Base-by-base conservation (phyloP, 2,329 filamentous ascomycete genomes). In the Phyllosticta ampelicida region DNA sequence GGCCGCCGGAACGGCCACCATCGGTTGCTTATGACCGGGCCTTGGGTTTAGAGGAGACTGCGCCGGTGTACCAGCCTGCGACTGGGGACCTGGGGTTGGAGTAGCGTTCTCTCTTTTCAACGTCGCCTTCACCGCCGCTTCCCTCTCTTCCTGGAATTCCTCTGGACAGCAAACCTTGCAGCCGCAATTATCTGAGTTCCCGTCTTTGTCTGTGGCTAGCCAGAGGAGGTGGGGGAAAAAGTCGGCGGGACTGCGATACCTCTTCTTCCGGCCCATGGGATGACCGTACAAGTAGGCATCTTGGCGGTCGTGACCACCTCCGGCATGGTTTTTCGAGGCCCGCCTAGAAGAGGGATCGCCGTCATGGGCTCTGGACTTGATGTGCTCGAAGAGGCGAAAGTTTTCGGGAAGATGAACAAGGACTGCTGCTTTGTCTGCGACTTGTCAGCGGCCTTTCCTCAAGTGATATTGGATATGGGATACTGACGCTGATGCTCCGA, bases 241-340 rank as follows among this genome's bases (percentile, higher is more conserved):
- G 61, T 84, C 81, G 55, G 75, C 75, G 0, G 81, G 80, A 64
- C 80, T 83, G 57, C 81, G 70, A 65, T 78, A 84, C 53, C 80
- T 75, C 68, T 82, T 83, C 66, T 76, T 78, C 18, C 77, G 73
- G 16, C 80, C 81, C 51, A 75, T 70, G 2, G 80, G 81, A 64
- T 84, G 80, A 19, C 81, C 81, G 65, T 83, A 84, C 5, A 84
- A 73, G 62, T 83, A 84, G 29, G 79, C 79, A 65, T 84, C 81
- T 63, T 81, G 78, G 57, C 80, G 71, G 64, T 81, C 78, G 61
- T 77, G 78, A 10, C 74, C 75, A 30, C 76, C 78, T 36, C 73
- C 75, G 6, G 74, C 76, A 65, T 78, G 74, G 55, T 74, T 78
- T 67, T 77, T 75, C 66, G 73, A 70, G 62, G 75, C 73, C 61